Conservation (phyloP, 2,329 filamentous ascomycete genomes). For the Cylindrodendrum hubeiense region DNA sequence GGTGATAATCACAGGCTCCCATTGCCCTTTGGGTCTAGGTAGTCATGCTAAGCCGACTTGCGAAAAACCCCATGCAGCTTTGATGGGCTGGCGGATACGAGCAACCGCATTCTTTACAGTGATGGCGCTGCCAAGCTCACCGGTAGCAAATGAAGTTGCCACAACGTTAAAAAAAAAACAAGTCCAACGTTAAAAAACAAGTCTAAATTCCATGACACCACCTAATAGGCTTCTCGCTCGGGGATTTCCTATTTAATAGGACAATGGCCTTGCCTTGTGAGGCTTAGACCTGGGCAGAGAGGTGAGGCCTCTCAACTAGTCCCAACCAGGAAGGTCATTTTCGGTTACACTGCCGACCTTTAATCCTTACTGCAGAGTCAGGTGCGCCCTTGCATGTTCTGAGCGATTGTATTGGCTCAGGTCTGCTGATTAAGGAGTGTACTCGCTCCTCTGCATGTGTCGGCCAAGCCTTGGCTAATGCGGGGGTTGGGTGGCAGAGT, state of each 20-base stretch:
- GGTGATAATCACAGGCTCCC: too few species aligned
- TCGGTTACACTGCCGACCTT: neutral
- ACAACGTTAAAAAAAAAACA: neutral
- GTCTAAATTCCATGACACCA: neutral
- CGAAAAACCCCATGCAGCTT: too few species aligned
- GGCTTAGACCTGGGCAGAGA: neutral
- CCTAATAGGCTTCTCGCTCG: neutral
- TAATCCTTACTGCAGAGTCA: neutral
- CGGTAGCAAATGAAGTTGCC: too few species aligned
- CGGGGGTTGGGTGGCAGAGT: too few species aligned
- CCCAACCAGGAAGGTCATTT: neutral
- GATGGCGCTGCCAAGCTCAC: neutral
- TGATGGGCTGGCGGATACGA: neutral
- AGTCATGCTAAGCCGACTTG: too few species aligned
- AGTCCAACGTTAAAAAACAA: neutral
- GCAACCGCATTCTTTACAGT: neutral
- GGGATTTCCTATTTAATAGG: neutral
- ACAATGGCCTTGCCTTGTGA: neutral
- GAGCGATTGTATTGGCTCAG: neutral
- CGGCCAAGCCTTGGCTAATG: too few species aligned
- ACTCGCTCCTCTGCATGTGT: neutral
- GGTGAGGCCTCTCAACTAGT: neutral
- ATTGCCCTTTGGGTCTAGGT: too few species aligned
- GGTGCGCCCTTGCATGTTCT: neutral
- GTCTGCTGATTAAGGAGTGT: neutral